Evolutionary conservation across 225 moss, liverwort and hornwort genomes (phyloP).

Genomic region (Rhytidiadelphus loreus): DNA sequence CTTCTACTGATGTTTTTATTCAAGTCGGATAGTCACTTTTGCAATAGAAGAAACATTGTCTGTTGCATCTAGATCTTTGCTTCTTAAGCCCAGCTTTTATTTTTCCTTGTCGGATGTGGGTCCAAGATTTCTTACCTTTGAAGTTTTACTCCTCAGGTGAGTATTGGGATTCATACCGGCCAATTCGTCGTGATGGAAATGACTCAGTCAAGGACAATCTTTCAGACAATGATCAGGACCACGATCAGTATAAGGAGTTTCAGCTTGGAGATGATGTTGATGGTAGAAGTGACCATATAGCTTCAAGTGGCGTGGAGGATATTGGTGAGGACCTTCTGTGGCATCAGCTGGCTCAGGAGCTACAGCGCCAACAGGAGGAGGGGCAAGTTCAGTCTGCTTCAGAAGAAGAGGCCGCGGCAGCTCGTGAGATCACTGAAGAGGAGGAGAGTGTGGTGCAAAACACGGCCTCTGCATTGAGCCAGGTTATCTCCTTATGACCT

Average conservation of each 20-base stretch:
- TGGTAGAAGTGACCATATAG: constrained; percentile 12
- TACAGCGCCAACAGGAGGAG: constrained; percentile 60
- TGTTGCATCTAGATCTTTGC: background rate
- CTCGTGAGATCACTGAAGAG: constrained; percentile 84
- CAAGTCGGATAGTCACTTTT: background rate
- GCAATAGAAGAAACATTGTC: background rate
- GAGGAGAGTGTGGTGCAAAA: constrained; percentile 70
- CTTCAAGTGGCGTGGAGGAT: constrained; percentile 47
- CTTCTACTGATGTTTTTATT: background rate
- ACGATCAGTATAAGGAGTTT: constrained; percentile 15
- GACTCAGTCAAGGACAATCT: background rate
- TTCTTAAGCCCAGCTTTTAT: background rate
- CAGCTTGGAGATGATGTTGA: constrained; percentile 13
- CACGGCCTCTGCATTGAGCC: constrained; percentile 59
- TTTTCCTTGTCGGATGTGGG: background rate
- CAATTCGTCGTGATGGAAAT: constrained; percentile 4
- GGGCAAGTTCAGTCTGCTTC: constrained; percentile 55
- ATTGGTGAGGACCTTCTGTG: constrained; percentile 81
- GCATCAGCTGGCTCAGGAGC: constrained; percentile 85
- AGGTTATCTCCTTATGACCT: constrained; percentile 11
- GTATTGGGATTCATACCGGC: constrained; percentile 37
- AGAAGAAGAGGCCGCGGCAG: constrained; percentile 86
- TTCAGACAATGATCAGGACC: background rate
- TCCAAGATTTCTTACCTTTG: background rate
- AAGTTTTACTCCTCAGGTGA: constrained; percentile 6